Conservation (phyloP, 495 filamentous ascomycete species). For the Corynascus novoguineensis region DNA sequence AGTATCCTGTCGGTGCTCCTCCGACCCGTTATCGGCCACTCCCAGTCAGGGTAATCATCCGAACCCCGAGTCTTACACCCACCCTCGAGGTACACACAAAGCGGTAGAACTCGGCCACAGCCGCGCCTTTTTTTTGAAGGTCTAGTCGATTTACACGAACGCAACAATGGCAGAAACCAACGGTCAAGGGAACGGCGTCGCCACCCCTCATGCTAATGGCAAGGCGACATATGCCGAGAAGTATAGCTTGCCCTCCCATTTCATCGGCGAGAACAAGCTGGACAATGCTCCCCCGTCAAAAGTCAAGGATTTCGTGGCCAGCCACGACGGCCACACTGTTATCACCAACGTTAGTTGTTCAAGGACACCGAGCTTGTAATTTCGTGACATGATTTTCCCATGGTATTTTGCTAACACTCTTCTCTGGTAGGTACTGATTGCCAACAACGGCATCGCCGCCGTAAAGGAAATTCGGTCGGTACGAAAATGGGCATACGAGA, state of each 20-base stretch:
- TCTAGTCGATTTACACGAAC: constrained; percentile 7
- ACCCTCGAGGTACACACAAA: constrained; percentile 10
- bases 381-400: too few species aligned
- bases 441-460: constrained; percentile 99
- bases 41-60: constrained; percentile 13
- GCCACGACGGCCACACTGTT: constrained; percentile 89
- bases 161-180: constrained; percentile 45
- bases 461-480: constrained; percentile 99
- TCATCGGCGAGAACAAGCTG: constrained; percentile 89
- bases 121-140: background rate
- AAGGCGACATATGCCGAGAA: constrained; percentile 62
- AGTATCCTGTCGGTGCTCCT: background rate
- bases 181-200: constrained; percentile 38
- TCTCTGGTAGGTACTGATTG: constrained; percentile 79
- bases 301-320: constrained; percentile 92
- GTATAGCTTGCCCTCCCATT: constrained; percentile 79
- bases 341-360: constrained; percentile 77
- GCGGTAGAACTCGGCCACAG: background rate
- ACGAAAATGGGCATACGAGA: constrained; percentile 99
- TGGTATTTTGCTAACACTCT: constrained; percentile 3
- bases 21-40: constrained; percentile 12
- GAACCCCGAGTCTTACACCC: background rate
- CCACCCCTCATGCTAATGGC: constrained; percentile 46
- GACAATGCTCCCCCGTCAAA: constrained; percentile 67
- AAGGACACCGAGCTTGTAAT: too few species aligned